Percentiles rank a stretch among this genome's conserved stretches.
These are phyloP conservation scores for Coccomyxa sp. DNA, from an alignment of 139 green algal genomes.

Conservation along the genomic window DNA sequence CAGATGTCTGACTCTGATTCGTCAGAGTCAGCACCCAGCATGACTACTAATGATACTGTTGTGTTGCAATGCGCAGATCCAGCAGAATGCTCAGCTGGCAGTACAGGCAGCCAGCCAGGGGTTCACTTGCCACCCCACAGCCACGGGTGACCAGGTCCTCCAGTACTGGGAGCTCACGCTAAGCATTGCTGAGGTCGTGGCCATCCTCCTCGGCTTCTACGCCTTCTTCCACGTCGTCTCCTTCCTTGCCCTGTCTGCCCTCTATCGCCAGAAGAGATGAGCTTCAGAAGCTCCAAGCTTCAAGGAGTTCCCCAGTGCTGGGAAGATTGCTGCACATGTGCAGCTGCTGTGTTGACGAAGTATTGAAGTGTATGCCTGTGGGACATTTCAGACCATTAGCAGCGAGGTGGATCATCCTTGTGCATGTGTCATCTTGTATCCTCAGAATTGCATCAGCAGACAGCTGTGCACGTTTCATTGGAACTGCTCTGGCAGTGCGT, in stretches of 20 bases:
- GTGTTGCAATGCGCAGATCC: not conserved
- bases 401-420: too few relatives aligned
- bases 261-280: slow-evolving; percentile 5
- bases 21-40: too few relatives aligned
- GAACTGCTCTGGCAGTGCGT: too few relatives aligned
- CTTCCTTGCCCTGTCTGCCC: not conserved
- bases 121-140: not conserved
- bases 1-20: not conserved
- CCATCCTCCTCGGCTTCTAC: slow-evolving; percentile 12
- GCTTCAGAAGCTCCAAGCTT: too few relatives aligned
- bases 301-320: too few relatives aligned
- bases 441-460: too few relatives aligned
- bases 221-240: slow-evolving; percentile 1
- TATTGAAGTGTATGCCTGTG: too few relatives aligned
- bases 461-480: too few relatives aligned
- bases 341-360: too few relatives aligned
- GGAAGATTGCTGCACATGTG: too few relatives aligned
- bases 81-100: not conserved
- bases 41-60: not conserved
- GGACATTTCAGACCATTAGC: too few relatives aligned
- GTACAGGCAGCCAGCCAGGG: not conserved
- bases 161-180: not conserved
- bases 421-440: too few relatives aligned
- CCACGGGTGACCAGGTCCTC: not conserved
- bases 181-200: not conserved